phyloP scores from a whole-genome alignment of 768 basidiomycete species.

The button mushroom (Agaricus bisporus) region DNA sequence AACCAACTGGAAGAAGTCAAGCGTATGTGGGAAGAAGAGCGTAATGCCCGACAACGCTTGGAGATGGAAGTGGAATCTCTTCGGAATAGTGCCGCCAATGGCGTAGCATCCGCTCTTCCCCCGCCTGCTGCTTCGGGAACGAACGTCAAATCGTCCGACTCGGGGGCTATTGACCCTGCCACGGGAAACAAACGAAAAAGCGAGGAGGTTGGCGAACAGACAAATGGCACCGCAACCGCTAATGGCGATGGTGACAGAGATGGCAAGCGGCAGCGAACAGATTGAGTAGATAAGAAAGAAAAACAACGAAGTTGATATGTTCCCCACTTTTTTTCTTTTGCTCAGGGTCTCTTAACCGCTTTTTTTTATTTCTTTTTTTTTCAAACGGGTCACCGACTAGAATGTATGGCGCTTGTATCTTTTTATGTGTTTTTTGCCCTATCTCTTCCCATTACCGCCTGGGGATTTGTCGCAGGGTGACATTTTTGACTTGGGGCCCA shows the following conservation, averaged over 20 bases:
- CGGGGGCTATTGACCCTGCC: slow-evolving; percentile 7
- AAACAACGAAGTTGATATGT: neutral
- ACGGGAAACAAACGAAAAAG: slow-evolving; percentile 30
- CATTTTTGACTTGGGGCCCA: no score
- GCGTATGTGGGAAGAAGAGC: slow-evolving; percentile 77
- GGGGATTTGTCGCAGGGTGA: neutral
- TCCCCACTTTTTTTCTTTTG: neutral
- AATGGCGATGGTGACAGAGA: slow-evolving; percentile 25
- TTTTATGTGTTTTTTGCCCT: neutral
- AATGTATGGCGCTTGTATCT: slow-evolving; percentile 7
- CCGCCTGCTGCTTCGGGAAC: neutral
- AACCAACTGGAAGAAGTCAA: slow-evolving; percentile 79
- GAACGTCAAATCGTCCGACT: neutral
- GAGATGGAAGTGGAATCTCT: slow-evolving; percentile 63
- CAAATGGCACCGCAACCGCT: slow-evolving; percentile 14
- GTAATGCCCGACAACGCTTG: slow-evolving; percentile 47
- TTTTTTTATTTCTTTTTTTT: neutral
- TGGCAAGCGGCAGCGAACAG: slow-evolving; percentile 36
- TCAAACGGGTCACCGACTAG: neutral
- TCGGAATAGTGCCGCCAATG: slow-evolving; percentile 27
- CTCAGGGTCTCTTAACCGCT: neutral
- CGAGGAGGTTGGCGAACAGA: slow-evolving; percentile 31
- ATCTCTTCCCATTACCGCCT: neutral
- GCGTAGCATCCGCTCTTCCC: slow-evolving; percentile 3
- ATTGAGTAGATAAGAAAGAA: slow-evolving; percentile 17